Evolutionary conservation across 2,329 filamentous ascomycete species (phyloP).

Genomic region (Ceratocystis cubensis): DNA sequence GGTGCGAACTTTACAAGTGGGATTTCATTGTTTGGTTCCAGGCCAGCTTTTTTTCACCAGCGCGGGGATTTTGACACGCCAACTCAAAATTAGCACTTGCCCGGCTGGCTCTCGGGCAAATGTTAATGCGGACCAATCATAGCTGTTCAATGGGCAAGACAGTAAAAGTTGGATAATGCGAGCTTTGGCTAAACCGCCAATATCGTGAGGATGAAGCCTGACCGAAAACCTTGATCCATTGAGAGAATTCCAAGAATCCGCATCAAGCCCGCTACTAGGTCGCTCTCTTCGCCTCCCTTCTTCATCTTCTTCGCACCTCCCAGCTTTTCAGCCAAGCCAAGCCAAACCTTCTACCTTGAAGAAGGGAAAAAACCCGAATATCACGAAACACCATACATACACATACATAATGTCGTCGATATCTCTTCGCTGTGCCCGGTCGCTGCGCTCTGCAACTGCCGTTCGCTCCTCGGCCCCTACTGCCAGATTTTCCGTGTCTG

Average conservation of each 20-base stretch:
- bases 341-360: background rate
- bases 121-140: constrained; percentile 15
- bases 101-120: constrained; percentile 19
- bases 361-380: background rate
- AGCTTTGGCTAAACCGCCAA: constrained; percentile 14
- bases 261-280: background rate
- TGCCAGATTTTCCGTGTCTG: constrained; percentile 35
- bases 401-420: constrained; percentile 18
- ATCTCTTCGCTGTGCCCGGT: constrained; percentile 19
- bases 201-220: constrained; percentile 11
- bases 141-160: constrained; percentile 13
- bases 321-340: background rate
- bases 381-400: background rate
- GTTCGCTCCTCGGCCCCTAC: constrained; percentile 38
- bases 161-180: constrained; percentile 16
- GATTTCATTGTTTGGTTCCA: background rate
- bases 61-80: constrained; percentile 12
- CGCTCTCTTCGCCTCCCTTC: constrained; percentile 2
- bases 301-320: background rate
- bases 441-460: constrained; percentile 34
- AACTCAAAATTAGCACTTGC: background rate
- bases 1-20: background rate
- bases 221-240: constrained; percentile 3
- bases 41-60: background rate
- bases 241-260: background rate